A percentile compares a stretch with the other conserved stretches of the same genome.
Conservation (phyloP, 495 filamentous ascomycete species). For the Bacidia gigantensis region DNA sequence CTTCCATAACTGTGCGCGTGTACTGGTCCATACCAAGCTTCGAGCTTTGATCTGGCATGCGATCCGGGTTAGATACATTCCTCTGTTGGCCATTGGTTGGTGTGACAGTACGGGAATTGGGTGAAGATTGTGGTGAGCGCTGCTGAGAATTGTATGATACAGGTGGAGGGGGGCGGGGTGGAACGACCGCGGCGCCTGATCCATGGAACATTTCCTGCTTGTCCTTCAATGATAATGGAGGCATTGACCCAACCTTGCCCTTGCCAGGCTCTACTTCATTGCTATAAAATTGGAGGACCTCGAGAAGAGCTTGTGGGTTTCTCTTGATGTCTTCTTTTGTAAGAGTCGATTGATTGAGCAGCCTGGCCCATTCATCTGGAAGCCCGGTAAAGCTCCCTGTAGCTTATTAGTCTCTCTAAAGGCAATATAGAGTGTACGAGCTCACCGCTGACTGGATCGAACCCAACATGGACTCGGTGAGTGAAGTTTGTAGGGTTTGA, state of each 20-base stretch:
- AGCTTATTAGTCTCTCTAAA: background rate
- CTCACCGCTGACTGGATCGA: slow-evolving; percentile 78
- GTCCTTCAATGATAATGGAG: slow-evolving; percentile 25
- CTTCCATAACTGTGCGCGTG: slow-evolving; percentile 37
- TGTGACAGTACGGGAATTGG: slow-evolving; percentile 25
- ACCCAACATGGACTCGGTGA: slow-evolving; percentile 90
- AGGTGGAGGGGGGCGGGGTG: slow-evolving; percentile 57
- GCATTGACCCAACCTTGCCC: slow-evolving; percentile 64
- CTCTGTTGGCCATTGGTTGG: slow-evolving; percentile 24
- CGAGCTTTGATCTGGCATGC: slow-evolving; percentile 20
- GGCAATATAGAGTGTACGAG: background rate
- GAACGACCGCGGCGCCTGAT: slow-evolving; percentile 45
- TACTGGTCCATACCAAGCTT: slow-evolving; percentile 39
- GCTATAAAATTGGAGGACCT: slow-evolving; percentile 96
- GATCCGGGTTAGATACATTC: slow-evolving; percentile 19
- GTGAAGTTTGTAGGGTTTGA: slow-evolving; percentile 97
- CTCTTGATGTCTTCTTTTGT: slow-evolving; percentile 96
- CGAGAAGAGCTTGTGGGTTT: slow-evolving; percentile 95
- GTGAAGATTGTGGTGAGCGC: slow-evolving; percentile 11
- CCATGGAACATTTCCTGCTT: background rate
- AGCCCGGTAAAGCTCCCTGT: slow-evolving; percentile 61
- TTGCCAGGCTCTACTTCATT: slow-evolving; percentile 71
- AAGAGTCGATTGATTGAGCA: slow-evolving; percentile 87
- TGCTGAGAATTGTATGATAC: slow-evolving; percentile 28
- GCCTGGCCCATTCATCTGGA: slow-evolving; percentile 89